Base-by-base conservation (phyloP, 73 alveolate species). In the Breviolum minutum region DNA sequence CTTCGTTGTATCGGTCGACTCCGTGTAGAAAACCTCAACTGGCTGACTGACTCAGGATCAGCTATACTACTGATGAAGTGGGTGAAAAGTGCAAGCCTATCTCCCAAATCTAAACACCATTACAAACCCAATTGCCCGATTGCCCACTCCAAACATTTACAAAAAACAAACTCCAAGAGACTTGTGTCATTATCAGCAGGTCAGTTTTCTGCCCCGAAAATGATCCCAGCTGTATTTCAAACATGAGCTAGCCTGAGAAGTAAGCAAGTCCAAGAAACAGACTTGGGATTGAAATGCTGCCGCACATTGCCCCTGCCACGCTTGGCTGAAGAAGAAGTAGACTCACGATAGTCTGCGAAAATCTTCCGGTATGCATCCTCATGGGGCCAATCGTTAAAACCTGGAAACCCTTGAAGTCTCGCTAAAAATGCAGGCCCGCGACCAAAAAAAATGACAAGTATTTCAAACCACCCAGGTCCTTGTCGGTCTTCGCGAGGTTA, bases 241-340 rank as follows among this genome's bases (percentile, higher is more conserved):
- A 0, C 8, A 66, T n/a, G n/a, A n/a, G n/a, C n/a, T n/a, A n/a
- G n/a, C n/a, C n/a, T n/a, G n/a, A n/a, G n/a, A 66, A 66, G 17
- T 73, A 19, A 3, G 11, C 26, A 22, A 17, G 40, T 17, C 83
- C 83, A n/a, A 19, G 20, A 14, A 10, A 40, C 91, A 26, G 40
- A 30, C 32, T 32, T 48, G 40, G 91, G 91, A 14, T 30, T 19
- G 91, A 82, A 82, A 61, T 2, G 12, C 69, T 48, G 71, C 40
- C 91, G 69, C 30, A 40, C 24, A 48, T 82, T 24, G 10, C 91
- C 91, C 32, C 91, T 26, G 32, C 91, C 91, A 29, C 71, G 27
- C 9, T 29, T 29, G 10, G 16, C 0, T 0, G 29, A 0, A 5
- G 71, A 1, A 24, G 91, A 7, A 8, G 91, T 13, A 17, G 32